phyloP scores from a whole-genome alignment of 495 filamentous ascomycete species.

The Penicillium angulare region DNA sequence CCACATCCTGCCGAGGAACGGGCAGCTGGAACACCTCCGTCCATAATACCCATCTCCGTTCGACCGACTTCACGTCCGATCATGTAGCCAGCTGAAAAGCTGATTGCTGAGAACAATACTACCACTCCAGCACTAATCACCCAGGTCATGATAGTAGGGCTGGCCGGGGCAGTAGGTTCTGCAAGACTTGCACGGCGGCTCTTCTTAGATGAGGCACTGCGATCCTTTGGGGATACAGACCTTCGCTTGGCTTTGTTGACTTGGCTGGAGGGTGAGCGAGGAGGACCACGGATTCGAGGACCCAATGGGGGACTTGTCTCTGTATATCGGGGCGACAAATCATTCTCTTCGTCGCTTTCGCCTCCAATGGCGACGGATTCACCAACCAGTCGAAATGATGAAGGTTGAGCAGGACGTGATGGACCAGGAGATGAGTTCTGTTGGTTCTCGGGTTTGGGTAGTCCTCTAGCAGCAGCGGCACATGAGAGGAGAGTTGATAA shows the following conservation, averaged over 20 bases:
- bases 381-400: slow-evolving; percentile 62
- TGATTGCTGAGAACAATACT: slow-evolving; percentile 84
- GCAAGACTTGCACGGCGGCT: slow-evolving; percentile 40
- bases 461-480: slow-evolving; percentile 80
- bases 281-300: slow-evolving; percentile 22
- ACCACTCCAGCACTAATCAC: slow-evolving; percentile 90
- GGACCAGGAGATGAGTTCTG: slow-evolving; percentile 24
- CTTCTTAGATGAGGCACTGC: slow-evolving; percentile 53
- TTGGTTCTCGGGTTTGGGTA: slow-evolving; percentile 60
- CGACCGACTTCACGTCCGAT: slow-evolving; percentile 80
- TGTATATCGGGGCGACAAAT: slow-evolving; percentile 12
- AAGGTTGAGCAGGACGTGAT: slow-evolving; percentile 21
- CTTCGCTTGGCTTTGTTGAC: slow-evolving; percentile 49
- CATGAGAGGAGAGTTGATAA: slow-evolving; percentile 93
- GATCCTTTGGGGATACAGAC: slow-evolving; percentile 53
- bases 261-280: slow-evolving; percentile 20
- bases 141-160: slow-evolving; percentile 84
- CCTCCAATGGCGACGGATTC: slow-evolving; percentile 69
- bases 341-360: slow-evolving; percentile 26
- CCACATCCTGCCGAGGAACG: slow-evolving; percentile 39
- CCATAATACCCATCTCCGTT: slow-evolving; percentile 53
- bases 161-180: slow-evolving; percentile 25
- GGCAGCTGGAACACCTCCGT: slow-evolving; percentile 27
- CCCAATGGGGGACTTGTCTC: slow-evolving; percentile 22
- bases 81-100: slow-evolving; percentile 90